Base-by-base conservation (phyloP, 2,329 filamentous ascomycete genomes). In the Chaetomiaceae sp. region DNA sequence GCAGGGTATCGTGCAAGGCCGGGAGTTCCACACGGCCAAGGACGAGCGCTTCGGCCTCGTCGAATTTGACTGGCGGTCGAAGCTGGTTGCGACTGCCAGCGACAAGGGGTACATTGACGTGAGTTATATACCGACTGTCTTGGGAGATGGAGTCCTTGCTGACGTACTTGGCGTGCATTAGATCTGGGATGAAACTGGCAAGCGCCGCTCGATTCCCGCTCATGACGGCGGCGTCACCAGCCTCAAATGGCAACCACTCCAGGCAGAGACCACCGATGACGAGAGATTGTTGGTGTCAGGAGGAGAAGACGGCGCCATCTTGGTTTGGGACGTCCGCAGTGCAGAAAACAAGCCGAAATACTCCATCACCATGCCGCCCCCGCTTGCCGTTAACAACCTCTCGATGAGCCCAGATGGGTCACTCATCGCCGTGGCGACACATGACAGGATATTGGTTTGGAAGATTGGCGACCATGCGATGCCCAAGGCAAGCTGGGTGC, bases 391-490 rank as follows among this genome's bases (percentile, higher is more conserved):
- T 40, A 75, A 82, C 36, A 76, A 77, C 21, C 70, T 85, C 2
- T 74, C 82, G 1, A 85, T 85, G 55, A 84, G 81, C 0, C 82
- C 82, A 0, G 81, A 85, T 55, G 82, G 82, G 1, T 76, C 75
- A 18, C 84, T 83, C 58, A 76, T 86, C 47, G 82, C 82, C 0
- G 81, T 80, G 4, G 82, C 80, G 5, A 84, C 81, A 0, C 74
- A 74, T 18, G 75, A 77, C 30, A 75, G 74, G 52, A 79, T 85
- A 13, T 67, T 84, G 34, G 83, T 86, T 41, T 86, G 82, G 81
- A 85, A 84, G 63, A 77, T 84, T 11, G 80, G 78, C 55, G 82
- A 81, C 48, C 72, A 77, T 41, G 70, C 73, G 23, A 73, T 82
- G 41, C 82, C 82, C 4, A 73, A 79, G 41, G 82, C 82, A 14